Conservation (phyloP, 2,329 filamentous ascomycete genomes). For the Alternaria sp. region DNA sequence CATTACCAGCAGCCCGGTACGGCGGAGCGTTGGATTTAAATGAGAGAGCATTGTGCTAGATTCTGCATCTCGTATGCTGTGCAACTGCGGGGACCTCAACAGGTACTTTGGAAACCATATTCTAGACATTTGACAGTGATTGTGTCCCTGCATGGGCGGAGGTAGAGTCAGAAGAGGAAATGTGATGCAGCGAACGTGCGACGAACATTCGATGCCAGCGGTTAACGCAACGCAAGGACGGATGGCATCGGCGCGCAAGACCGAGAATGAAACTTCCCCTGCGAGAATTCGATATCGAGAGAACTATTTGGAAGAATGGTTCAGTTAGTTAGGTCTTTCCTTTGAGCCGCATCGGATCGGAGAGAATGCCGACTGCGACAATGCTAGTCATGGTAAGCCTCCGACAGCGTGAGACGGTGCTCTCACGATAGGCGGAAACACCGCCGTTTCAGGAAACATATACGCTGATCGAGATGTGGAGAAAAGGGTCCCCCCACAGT, state of each 20-base stretch:
- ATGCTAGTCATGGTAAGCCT: neutral
- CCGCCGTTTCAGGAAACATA: slow-evolving; percentile 1
- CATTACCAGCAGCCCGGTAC: slow-evolving; percentile 36
- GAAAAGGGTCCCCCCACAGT: slow-evolving; percentile 10
- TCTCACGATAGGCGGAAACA: slow-evolving; percentile 3
- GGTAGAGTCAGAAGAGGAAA: neutral
- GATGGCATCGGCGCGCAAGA: neutral
- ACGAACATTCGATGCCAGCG: slow-evolving; percentile 9
- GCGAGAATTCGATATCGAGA: neutral
- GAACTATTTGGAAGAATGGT: neutral
- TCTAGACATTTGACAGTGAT: neutral
- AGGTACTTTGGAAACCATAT: slow-evolving; percentile 17
- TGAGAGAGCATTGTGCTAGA: slow-evolving; percentile 29
- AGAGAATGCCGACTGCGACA: slow-evolving; percentile 4
- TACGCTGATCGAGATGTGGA: slow-evolving; percentile 11
- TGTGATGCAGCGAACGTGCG: slow-evolving; percentile 5
- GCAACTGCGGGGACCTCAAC: slow-evolving; percentile 21
- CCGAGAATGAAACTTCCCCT: neutral
- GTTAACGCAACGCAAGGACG: slow-evolving; percentile 3
- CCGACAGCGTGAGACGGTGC: neutral
- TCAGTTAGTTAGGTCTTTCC: neutral
- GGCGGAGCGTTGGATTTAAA: slow-evolving; percentile 24
- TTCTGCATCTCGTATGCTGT: slow-evolving; percentile 19
- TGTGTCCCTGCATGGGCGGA: slow-evolving; percentile 13
- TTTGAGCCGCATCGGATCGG: slow-evolving; percentile 18